Base-by-base conservation (phyloP, 257 asterid genomes). In the Solanum corneliomulleri region DNA sequence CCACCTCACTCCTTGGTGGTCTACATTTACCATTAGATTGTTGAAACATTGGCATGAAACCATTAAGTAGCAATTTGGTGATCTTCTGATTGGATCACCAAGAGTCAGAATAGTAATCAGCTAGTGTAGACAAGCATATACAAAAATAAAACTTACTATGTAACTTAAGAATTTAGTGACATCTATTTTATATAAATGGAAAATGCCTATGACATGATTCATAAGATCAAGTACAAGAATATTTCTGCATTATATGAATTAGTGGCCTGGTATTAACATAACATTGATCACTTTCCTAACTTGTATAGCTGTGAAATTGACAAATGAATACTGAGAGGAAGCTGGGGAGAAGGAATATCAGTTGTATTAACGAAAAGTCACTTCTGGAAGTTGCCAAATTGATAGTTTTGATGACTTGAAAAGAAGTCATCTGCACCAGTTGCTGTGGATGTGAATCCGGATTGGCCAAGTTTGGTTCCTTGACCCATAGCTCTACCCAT, bases 381-480 rank as follows among this genome's bases (percentile, higher is more conserved):
- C 89, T 96, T 94, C 91, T 92, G 93, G 88, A 93, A 94, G 92
- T 91, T 89, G 49, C 97, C 95, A 74, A 89, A 94, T 82, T 94
- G 96, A 88, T 93, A 90, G 84, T 90, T 95, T 75, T 93, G 94
- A 90, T 85, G 93, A 91, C 94, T 93, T 29, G 99, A 92, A 94
- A 96, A 94, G 87, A 94, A 88, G 92, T 93, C 92, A 23, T 90
- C 91, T 6, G 41, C 87, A 25, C 92, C 31, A 2, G 89, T 78
- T 56, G 96, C 10, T 81, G 85, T 81, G 85, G 85, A 87, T 37
- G 89, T 23, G 86, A 87, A 89, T 49, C 96, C 95, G 18, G 97
- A 77, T 70, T 88, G 92, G 88, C 98, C 95, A 25, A 80, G 86
- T 68, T 89, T 90, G 25, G 98, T 71, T 44, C 98, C 97, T 66